These are phyloP conservation scores for Abrus pulchellus DNA, from an alignment of 306 rosid genomes.

Conservation along the genomic window DNA sequence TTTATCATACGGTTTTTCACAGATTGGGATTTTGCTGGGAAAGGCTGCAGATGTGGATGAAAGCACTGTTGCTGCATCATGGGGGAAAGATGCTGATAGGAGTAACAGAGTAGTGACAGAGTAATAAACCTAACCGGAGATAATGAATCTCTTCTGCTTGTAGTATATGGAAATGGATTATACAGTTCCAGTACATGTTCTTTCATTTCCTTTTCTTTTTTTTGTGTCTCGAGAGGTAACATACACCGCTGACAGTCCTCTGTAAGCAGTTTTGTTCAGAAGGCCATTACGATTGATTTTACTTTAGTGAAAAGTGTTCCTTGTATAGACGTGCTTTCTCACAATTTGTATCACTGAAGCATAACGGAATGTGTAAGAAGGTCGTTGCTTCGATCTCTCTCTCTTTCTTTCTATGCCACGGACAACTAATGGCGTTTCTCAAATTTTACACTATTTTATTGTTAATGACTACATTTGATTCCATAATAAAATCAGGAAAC, in stretches of 20 bases:
- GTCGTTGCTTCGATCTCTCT: too few relatives aligned
- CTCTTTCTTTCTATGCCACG: too few relatives aligned
- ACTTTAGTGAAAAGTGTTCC: slow-evolving; percentile 13
- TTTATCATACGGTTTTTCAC: slow-evolving; percentile 30
- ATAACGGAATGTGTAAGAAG: neutral
- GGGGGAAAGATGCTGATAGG: slow-evolving; percentile 32
- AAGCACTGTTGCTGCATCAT: slow-evolving; percentile 41
- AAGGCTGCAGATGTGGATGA: slow-evolving; percentile 49
- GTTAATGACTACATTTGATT: too few relatives aligned
- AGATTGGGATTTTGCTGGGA: slow-evolving; percentile 69
- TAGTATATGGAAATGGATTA: slow-evolving; percentile 24
- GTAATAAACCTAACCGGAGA: slow-evolving; percentile 10
- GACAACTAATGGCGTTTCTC: too few relatives aligned
- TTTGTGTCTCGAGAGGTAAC: neutral
- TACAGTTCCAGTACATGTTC: slow-evolving; percentile 15
- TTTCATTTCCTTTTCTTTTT: slow-evolving; percentile 2
- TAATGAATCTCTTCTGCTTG: slow-evolving; percentile 36
- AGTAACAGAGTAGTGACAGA: neutral
- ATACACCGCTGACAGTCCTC: neutral
- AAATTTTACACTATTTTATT: too few relatives aligned
- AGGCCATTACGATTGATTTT: neutral
- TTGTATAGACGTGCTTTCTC: slow-evolving; percentile 12
- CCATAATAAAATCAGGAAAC: too few relatives aligned
- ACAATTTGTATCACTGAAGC: slow-evolving; percentile 20
- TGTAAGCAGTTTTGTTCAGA: neutral